Evolutionary conservation across 148 eudicot species (phyloP).

Genomic region (Diospyros kaki): DNA sequence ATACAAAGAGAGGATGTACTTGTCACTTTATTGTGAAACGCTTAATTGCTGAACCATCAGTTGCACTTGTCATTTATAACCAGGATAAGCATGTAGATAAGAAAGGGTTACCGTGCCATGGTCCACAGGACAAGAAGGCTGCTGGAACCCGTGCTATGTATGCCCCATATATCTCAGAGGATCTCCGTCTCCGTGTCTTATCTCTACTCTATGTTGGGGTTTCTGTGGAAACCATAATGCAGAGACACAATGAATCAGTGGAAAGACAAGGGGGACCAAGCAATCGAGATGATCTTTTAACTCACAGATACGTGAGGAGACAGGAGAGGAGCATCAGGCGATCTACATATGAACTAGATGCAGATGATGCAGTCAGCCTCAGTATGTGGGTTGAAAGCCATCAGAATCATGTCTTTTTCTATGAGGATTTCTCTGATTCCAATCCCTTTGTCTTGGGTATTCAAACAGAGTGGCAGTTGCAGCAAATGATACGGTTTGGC

Average conservation of each 20-base stretch:
- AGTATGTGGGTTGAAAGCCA: conserved; percentile 84
- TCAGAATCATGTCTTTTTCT: conserved; percentile 65
- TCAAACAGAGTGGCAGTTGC: conserved; percentile 98
- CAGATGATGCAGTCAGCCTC: conserved; percentile 81
- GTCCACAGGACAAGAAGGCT: conserved; percentile 81
- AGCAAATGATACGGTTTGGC: conserved; percentile 91
- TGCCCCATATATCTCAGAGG: conserved; percentile 94
- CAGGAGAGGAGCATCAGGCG: conserved; percentile 89
- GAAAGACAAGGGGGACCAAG: conserved; percentile 88
- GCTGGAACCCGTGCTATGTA: conserved; percentile 92
- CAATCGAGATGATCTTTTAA: conserved; percentile 89
- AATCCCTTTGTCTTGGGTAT: conserved; percentile 75
- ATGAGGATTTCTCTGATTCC: conserved; percentile 69
- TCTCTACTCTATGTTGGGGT: conserved; percentile 87
- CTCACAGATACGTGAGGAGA: conserved; percentile 82
- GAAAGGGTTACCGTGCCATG: conserved; percentile 87
- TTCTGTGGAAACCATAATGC: conserved; percentile 93
- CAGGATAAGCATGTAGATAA: conserved; percentile 86
- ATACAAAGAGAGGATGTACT: conserved; percentile 95
- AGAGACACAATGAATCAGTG: conserved; percentile 85
- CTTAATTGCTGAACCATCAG: conserved; percentile 75
- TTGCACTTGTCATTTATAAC: conserved; percentile 78
- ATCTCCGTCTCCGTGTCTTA: conserved; percentile 77
- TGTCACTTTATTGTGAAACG: conserved; percentile 95
- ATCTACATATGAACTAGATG: conserved; percentile 63